Base-by-base conservation (phyloP, 1,284 basidiomycete species). In the Tremellales sp. region DNA sequence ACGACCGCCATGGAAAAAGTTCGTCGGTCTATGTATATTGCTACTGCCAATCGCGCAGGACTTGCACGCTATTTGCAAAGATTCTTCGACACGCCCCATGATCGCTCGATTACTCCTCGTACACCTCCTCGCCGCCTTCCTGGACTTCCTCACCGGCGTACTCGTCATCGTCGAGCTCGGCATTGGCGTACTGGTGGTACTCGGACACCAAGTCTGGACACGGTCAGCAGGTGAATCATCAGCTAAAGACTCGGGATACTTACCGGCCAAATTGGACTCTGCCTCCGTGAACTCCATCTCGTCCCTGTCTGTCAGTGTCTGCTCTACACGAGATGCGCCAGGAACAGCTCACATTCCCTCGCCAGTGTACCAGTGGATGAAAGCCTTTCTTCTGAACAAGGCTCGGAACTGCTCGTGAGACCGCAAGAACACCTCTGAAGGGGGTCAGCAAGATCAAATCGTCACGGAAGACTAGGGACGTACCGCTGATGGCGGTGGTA, bases 201-300 rank as follows among this genome's bases (percentile, higher is more conserved):
- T 23, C 25, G n/a, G 19, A 4, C 17, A 29, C 47, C 10, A 57
- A 40, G 17, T 3, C 21, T 7, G 4, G 0, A 36, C 19, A 36
- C n/a, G 25, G 17, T 12, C 15, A 23, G 17, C 8, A 57, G 62
- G 52, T 47, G 62, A 60, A 68, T 52, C 65, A n/a, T 62, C 45
- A 69, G 62, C 58, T 73, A 15, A 31, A 15, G 29, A 73, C 56
- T 73, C 71, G 58, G 61, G 61, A 46, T 64, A 64, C 49, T 73
- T 53, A 54, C 73, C 73, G 21, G 62, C 54, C 54, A 75, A 56
- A 60, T 73, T 73, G 43, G 61, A 62, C 45, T 74, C 67, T 43
- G 70, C 70, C 51, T 94, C 90, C 1, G 87, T 83, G 74, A 96
- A 93, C 74, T 94, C 91, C 86, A 92, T 86, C 43, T 82, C 73